A percentile compares a stretch with the other conserved stretches of the same genome.
phyloP scores from a whole-genome alignment of 2,329 filamentous ascomycete species.

The Epichloe sp. region DNA sequence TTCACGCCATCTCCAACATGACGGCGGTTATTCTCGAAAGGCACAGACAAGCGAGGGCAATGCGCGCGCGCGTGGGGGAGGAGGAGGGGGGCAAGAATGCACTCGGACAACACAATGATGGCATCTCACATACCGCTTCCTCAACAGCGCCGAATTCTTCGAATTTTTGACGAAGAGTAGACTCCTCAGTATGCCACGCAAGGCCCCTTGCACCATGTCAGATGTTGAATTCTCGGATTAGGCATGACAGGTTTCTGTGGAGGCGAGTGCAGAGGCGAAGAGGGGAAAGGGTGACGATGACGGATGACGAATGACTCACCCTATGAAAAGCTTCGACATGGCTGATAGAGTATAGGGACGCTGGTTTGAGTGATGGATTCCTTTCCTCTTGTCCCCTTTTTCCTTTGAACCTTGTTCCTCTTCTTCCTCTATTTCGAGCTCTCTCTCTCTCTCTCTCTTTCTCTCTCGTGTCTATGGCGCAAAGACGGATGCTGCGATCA shows the following conservation, averaged over 20 bases:
- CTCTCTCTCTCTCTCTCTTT: constrained; percentile 1
- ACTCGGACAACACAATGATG: constrained; percentile 1
- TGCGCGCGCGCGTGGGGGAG: neutral
- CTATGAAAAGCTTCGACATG: constrained; percentile 94
- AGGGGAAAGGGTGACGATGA: neutral
- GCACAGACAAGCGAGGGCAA: neutral
- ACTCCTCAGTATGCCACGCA: constrained; percentile 94
- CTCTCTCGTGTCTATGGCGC: constrained; percentile 1
- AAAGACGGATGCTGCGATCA: neutral
- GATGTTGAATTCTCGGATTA: constrained; percentile 5
- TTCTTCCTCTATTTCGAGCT: too few species aligned
- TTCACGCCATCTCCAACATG: constrained; percentile 5
- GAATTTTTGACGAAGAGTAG: constrained; percentile 77
- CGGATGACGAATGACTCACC: constrained; percentile 42
- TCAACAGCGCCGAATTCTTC: constrained; percentile 82
- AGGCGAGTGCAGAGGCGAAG: neutral
- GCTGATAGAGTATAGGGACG: constrained; percentile 11
- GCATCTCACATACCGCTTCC: constrained; percentile 66
- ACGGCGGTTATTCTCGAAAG: neutral
- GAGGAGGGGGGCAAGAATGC: neutral
- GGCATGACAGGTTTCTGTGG: neutral
- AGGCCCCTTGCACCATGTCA: constrained; percentile 54
- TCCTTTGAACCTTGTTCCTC: too few species aligned
- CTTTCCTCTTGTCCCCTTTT: neutral
- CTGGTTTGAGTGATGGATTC: neutral